Evolutionary conservation across 768 basidiomycete species (phyloP).

Genomic region (Boletus reticuloceps): DNA sequence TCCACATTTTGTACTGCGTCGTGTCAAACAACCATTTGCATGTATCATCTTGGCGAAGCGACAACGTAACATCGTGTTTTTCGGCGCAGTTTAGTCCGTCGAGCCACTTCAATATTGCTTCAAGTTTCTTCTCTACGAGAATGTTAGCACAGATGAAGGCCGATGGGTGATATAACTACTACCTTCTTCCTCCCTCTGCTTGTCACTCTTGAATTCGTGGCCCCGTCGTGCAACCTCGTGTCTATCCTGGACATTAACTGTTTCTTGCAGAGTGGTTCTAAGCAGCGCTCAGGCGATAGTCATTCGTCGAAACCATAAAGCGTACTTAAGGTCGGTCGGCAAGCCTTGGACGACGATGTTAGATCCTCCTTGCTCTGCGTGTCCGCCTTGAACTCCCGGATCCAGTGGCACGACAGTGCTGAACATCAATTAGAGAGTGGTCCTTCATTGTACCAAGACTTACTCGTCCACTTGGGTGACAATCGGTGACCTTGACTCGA

Average conservation of each 20-base stretch:
- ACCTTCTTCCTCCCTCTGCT: neutral
- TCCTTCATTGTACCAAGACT: neutral
- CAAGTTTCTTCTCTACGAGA: neutral
- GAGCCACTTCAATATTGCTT: conserved; percentile 1
- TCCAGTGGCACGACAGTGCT: neutral
- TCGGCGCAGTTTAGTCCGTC: conserved; percentile 1
- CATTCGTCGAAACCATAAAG: too few relatives aligned
- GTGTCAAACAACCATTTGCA: conserved; percentile 5
- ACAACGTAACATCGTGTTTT: conserved; percentile 1
- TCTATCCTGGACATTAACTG: too few relatives aligned
- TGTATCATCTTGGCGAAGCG: neutral
- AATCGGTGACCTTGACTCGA: neutral
- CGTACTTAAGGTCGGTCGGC: too few relatives aligned
- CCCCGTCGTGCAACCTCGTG: too few relatives aligned
- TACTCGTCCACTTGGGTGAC: neutral
- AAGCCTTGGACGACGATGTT: too few relatives aligned
- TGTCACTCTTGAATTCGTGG: too few relatives aligned
- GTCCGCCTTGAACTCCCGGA: too few relatives aligned
- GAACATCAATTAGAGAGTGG: neutral
- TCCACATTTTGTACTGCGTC: conserved; percentile 3
- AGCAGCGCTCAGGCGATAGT: neutral
- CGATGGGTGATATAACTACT: neutral
- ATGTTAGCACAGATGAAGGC: neutral
- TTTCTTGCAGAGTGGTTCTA: too few relatives aligned
- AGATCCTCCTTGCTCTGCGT: too few relatives aligned